These are phyloP conservation scores for Austroboletus novae-zelandiae DNA, from an alignment of 1,284 basidiomycete species.

Conservation along the genomic window DNA sequence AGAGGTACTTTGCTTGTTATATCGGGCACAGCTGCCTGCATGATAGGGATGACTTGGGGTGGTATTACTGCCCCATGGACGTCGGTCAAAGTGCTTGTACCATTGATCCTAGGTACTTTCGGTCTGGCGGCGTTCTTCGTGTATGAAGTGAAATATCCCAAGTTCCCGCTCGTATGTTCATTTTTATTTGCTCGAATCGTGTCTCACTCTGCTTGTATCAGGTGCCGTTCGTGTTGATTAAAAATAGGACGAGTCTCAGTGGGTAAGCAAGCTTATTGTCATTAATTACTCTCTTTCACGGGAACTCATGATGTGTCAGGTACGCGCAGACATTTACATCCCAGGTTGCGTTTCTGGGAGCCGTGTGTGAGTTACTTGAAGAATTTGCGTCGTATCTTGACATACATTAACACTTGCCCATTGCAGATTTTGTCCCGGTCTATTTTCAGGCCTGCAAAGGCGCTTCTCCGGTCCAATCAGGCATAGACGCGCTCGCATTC, in stretches of 20 bases:
- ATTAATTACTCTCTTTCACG: not conserved
- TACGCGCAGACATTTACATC: constrained; percentile 10
- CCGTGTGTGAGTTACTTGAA: constrained; percentile 6
- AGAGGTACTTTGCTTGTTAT: constrained; percentile 8
- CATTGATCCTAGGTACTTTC: constrained; percentile 11
- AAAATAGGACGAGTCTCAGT: constrained; percentile 14
- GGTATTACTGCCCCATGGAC: too few relatives aligned
- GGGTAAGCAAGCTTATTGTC: constrained; percentile 6
- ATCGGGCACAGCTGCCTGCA: constrained; percentile 3
- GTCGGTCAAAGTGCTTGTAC: constrained; percentile 9
- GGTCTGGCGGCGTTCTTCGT: constrained; percentile 8
- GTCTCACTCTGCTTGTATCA: not conserved
- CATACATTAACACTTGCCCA: too few relatives aligned
- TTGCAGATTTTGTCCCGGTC: constrained; percentile 10
- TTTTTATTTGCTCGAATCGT: not conserved
- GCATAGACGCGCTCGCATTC: constrained; percentile 7
- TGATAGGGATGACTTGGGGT: too few relatives aligned
- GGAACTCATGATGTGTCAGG: not conserved
- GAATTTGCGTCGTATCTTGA: not conserved
- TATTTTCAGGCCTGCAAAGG: too few relatives aligned
- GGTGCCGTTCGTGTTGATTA: constrained; percentile 14
- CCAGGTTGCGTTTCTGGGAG: not conserved
- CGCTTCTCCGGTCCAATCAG: constrained; percentile 6
- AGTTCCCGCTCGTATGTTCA: too few relatives aligned
- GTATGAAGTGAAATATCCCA: too few relatives aligned